These are phyloP conservation scores for Discostella pseudostelligera DNA, from an alignment of 108 stramenopile species.

Conservation along the genomic window DNA sequence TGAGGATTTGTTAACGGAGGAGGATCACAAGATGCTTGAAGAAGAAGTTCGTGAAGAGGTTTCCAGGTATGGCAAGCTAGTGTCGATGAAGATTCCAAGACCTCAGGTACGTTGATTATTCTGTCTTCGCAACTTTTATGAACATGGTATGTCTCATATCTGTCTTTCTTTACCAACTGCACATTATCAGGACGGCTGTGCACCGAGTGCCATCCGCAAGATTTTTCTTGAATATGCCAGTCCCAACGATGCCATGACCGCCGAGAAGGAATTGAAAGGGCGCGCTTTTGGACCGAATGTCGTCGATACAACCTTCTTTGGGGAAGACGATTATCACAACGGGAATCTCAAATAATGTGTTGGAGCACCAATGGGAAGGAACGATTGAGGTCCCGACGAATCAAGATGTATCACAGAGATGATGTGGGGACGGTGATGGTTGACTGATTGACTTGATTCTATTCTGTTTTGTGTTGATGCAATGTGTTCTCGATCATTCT, in stretches of 20 bases:
- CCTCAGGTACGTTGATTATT: slow-evolving; percentile 31
- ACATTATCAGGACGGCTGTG: slow-evolving; percentile 41
- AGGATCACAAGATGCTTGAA: slow-evolving; percentile 76
- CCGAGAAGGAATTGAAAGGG: slow-evolving; percentile 80
- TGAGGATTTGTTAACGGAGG: slow-evolving; percentile 88
- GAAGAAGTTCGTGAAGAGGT: slow-evolving; percentile 86
- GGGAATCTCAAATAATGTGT: slow-evolving; percentile 32
- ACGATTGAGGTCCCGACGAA: background rate
- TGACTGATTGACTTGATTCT: slow-evolving; percentile 2
- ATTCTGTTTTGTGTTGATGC: slow-evolving; percentile 12
- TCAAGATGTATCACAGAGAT: background rate
- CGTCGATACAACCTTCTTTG: slow-evolving; percentile 59
- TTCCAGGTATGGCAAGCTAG: slow-evolving; percentile 75
- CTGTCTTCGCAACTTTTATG: background rate
- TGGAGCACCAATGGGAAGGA: background rate
- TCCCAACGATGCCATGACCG: slow-evolving; percentile 62
- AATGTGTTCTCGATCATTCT: background rate
- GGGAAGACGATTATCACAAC: slow-evolving; percentile 51
- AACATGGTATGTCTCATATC: background rate
- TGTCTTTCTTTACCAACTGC: slow-evolving; percentile 13
- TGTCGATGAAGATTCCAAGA: slow-evolving; percentile 84
- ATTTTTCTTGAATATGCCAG: slow-evolving; percentile 91
- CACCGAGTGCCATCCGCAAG: slow-evolving; percentile 69
- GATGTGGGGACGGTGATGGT: background rate
- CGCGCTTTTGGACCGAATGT: slow-evolving; percentile 88